These are phyloP conservation scores for Trametes coccinea DNA, from an alignment of 768 basidiomycete genomes.

Conservation along the genomic window DNA sequence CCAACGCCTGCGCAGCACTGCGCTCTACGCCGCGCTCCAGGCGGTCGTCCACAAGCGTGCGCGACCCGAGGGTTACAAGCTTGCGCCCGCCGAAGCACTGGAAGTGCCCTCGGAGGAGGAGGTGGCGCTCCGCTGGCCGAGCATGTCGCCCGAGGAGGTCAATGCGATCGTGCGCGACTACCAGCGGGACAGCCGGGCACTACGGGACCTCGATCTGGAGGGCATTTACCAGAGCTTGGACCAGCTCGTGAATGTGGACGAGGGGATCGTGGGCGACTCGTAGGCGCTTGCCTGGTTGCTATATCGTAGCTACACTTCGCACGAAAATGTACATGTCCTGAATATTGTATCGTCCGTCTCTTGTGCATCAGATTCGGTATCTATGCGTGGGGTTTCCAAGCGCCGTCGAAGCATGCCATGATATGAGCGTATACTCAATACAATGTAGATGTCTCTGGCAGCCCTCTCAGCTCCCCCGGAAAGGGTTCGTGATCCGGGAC, in stretches of 20 bases:
- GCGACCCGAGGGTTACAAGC: slow-evolving; percentile 50
- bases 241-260: slow-evolving; percentile 57
- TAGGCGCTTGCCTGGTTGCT: too few relatives aligned
- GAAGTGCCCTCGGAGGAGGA: slow-evolving; percentile 58
- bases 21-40: slow-evolving; percentile 67
- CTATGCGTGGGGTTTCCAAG: too few relatives aligned
- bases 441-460: not conserved
- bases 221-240: slow-evolving; percentile 63
- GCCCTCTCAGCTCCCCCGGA: slow-evolving; percentile 11
- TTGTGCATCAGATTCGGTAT: not conserved
- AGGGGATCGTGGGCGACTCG: slow-evolving; percentile 4
- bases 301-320: not conserved
- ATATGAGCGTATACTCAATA: not conserved
- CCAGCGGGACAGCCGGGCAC: slow-evolving; percentile 55
- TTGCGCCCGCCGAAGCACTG: slow-evolving; percentile 59
- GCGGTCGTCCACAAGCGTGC: slow-evolving; percentile 45
- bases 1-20: slow-evolving; percentile 69
- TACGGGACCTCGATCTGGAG: slow-evolving; percentile 56
- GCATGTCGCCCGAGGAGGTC: slow-evolving; percentile 65
- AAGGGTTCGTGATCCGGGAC: slow-evolving; percentile 25
- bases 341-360: not conserved
- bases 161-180: slow-evolving; percentile 62
- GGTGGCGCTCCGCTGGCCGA: slow-evolving; percentile 72
- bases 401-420: not conserved
- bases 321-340: slow-evolving; percentile 2